Evolutionary conservation across 805 yeast genomes (phyloP).

Genomic region (Sugiyamaella lignohabitans): DNA sequence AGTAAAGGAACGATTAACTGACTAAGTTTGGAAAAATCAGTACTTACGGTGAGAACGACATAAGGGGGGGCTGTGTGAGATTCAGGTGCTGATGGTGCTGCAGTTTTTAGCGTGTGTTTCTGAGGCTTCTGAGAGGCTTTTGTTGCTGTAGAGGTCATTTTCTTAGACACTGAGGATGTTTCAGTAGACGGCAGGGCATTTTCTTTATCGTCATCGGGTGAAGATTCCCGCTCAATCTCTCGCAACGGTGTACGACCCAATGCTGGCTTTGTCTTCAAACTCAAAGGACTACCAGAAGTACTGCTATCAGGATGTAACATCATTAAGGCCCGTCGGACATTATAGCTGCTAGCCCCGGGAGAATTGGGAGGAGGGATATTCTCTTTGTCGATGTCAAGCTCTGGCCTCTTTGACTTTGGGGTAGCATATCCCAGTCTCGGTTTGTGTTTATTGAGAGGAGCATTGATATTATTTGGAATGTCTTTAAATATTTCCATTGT

Average conservation of each 20-base stretch:
- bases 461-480: background rate
- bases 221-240: background rate
- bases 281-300: background rate
- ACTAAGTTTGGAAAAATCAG: background rate
- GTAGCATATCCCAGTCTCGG: too few relatives aligned
- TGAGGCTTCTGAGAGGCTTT: background rate
- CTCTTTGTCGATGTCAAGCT: constrained; percentile 15
- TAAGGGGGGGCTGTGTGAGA: constrained; percentile 2
- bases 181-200: background rate
- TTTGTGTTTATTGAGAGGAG: background rate
- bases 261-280: background rate
- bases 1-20: too few relatives aligned
- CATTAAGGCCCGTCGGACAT: constrained; percentile 1
- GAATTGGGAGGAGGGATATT: constrained; percentile 21
- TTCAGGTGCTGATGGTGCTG: too few relatives aligned
- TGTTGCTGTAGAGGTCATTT: too few relatives aligned
- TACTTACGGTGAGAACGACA: constrained; percentile 7
- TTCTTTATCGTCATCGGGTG: too few relatives aligned
- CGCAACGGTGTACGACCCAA: background rate
- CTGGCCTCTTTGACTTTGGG: constrained; percentile 1
- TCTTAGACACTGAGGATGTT: background rate
- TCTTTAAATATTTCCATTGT: too few relatives aligned
- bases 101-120: too few relatives aligned
- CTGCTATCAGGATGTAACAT: background rate
- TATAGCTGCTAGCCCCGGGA: constrained; percentile 10